These are phyloP conservation scores for Calonectria hawksworthii DNA, from an alignment of 2,329 filamentous ascomycete genomes.

Conservation along the genomic window DNA sequence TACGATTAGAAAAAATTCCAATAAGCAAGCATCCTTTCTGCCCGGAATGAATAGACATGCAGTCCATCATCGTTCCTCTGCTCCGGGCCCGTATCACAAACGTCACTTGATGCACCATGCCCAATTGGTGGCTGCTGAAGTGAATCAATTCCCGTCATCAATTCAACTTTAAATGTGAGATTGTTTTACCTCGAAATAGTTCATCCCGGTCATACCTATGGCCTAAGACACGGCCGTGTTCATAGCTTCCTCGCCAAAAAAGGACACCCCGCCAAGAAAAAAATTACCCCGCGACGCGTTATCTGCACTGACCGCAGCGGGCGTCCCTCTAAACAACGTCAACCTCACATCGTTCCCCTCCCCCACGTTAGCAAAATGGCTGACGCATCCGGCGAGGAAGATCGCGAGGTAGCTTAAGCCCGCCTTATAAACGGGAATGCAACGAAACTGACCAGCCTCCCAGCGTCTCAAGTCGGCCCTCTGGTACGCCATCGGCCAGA, in stretches of 20 bases:
- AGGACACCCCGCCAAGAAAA: conserved; percentile 11
- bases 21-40: not conserved
- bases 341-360: conserved; percentile 18
- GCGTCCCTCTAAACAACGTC: not conserved
- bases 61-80: not conserved
- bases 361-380: conserved; percentile 45
- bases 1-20: not conserved
- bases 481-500: conserved; percentile 87
- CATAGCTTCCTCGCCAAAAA: not conserved
- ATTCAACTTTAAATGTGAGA: not conserved
- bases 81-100: not conserved
- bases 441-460: not conserved
- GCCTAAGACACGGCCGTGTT: not conserved
- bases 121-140: not conserved
- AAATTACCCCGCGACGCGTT: conserved; percentile 24
- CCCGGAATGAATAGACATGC: not conserved
- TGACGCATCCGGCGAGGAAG: conserved; percentile 50
- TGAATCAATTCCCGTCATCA: not conserved
- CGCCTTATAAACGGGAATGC: not conserved
- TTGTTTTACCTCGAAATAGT: not conserved
- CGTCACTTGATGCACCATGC: not conserved
- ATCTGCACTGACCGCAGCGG: not conserved
- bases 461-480: conserved; percentile 87
- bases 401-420: conserved; percentile 51
- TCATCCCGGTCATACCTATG: not conserved